Evolutionary conservation across 1,284 basidiomycete species (phyloP), one percentile per base, ranked within the genome.

Genomic region (Leucoagaricus sp.): DNA sequence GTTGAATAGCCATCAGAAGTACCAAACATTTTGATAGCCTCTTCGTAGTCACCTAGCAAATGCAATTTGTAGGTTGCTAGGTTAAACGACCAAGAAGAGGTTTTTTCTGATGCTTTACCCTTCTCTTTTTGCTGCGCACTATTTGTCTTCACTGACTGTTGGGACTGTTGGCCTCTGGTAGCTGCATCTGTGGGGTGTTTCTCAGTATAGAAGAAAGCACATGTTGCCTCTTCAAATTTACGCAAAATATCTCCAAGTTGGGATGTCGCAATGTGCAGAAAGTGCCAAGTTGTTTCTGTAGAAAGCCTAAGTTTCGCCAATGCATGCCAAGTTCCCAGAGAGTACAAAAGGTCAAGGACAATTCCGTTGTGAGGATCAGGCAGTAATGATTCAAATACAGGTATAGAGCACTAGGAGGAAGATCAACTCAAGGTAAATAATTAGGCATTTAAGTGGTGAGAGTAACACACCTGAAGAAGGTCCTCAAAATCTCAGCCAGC

Each of bases 401-500:
- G 44, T 1, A 59, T 40, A 5, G 42, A 17, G 28, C 58, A 56
- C 58, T 59, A 28, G 9, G 13, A 38, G 13, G 17, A 9, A 38
- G 7, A 7, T 7, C 7, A 12, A 33, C 12, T 33, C 31, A 33
- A 12, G 6, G 12, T 33, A 12, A 6, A 33, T 12, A 33, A 7
- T 33, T 33, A 33, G 6, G 12, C 7, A 33, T 7, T 33, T 33
- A 33, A 33, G 13, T 7, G 31, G 7, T 13, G 31, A 33, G 31
- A 33, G 31, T 38, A 38, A 42, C 31, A 23, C 58, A 71, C 72
- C 69, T 75, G 72, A 21, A 76, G 62, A 0, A 75, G 52, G 53
- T 74, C 70, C 48, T 74, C 69, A 58, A 64, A 74, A 58, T 74
- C 67, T 12, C 65, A 55, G 0, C 67, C 72, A 9, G 67, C 70